phyloP scores from a whole-genome alignment of 441 rosid genomes.

The Viola pubescens region DNA sequence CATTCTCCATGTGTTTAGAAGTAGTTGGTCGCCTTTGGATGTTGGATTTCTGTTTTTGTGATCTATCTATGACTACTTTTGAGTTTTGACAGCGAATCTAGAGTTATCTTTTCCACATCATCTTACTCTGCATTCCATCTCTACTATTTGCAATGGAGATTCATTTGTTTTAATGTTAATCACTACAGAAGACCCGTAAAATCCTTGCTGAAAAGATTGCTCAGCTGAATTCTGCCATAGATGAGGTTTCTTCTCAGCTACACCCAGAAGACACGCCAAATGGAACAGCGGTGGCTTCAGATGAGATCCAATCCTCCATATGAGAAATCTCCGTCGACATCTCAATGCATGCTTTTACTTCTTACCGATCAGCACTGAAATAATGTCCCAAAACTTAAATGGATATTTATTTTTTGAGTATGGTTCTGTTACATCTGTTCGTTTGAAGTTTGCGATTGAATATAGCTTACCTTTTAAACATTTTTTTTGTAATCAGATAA shows the following conservation, averaged over 20 bases:
- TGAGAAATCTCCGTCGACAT: neutral
- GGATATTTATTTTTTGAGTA: neutral
- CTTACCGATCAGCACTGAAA: neutral
- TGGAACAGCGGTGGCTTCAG: constrained; percentile 20
- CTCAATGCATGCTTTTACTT: neutral
- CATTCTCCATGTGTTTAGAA: too few relatives aligned
- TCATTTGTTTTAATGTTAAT: neutral
- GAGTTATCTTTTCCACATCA: too few relatives aligned
- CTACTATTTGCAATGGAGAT: constrained; percentile 4
- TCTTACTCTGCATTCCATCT: too few relatives aligned
- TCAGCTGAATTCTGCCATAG: constrained; percentile 42
- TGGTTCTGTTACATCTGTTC: neutral
- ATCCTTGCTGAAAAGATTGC: constrained; percentile 35
- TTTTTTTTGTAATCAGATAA: too few relatives aligned
- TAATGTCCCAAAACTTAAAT: neutral
- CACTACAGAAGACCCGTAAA: constrained; percentile 33
- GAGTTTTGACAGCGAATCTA: too few relatives aligned
- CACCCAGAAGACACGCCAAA: constrained; percentile 28
- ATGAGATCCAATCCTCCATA: constrained; percentile 30
- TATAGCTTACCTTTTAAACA: too few relatives aligned
- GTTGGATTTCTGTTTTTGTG: too few relatives aligned
- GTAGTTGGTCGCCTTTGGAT: too few relatives aligned
- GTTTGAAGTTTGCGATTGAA: too few relatives aligned
- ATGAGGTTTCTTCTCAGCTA: constrained; percentile 41
- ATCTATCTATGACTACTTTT: too few relatives aligned